A percentile compares a stretch with the other conserved stretches of the same genome.
phyloP scores from a whole-genome alignment of 31 red algal genomes.

The Endocladia muricata region DNA sequence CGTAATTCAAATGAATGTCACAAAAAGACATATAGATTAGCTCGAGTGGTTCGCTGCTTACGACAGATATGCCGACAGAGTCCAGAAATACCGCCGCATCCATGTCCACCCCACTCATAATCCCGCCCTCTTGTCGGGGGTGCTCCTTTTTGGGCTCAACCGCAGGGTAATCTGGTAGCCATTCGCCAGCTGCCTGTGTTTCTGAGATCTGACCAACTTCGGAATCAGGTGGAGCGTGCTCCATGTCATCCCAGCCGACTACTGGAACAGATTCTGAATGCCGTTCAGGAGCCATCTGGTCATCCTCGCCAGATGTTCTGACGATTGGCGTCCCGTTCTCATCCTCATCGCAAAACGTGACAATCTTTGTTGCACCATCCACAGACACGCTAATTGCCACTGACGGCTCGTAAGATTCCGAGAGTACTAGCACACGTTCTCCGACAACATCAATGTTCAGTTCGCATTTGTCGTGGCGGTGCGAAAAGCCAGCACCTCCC shows the following conservation, averaged over 20 bases:
- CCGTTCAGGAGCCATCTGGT: not conserved
- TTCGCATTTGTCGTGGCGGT: slow-evolving; percentile 20
- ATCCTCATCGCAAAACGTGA: slow-evolving; percentile 70
- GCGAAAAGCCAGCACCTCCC: not conserved
- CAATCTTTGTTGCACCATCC: slow-evolving; percentile 80
- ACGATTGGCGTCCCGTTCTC: no score
- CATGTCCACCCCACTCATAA: not conserved
- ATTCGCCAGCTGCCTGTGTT: not conserved
- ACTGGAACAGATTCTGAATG: slow-evolving; percentile 39
- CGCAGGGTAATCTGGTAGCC: not conserved
- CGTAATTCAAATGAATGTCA: slow-evolving; percentile 56
- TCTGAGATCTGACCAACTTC: not conserved
- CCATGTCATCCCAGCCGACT: slow-evolving; percentile 60
- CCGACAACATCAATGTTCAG: slow-evolving; percentile 81
- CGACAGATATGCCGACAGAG: slow-evolving; percentile 77
- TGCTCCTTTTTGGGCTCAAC: no score
- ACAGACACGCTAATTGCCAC: slow-evolving; percentile 68
- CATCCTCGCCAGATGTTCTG: not conserved
- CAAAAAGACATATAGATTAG: slow-evolving; percentile 55
- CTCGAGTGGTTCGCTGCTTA: slow-evolving; percentile 59
- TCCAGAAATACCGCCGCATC: slow-evolving; percentile 61
- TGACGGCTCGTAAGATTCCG: slow-evolving; percentile 39
- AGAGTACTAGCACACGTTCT: slow-evolving; percentile 39
- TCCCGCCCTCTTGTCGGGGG: no score
- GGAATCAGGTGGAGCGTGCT: not conserved